phyloP scores from a whole-genome alignment of 805 yeast genomes.

The Metschnikowia peoriensis region DNA sequence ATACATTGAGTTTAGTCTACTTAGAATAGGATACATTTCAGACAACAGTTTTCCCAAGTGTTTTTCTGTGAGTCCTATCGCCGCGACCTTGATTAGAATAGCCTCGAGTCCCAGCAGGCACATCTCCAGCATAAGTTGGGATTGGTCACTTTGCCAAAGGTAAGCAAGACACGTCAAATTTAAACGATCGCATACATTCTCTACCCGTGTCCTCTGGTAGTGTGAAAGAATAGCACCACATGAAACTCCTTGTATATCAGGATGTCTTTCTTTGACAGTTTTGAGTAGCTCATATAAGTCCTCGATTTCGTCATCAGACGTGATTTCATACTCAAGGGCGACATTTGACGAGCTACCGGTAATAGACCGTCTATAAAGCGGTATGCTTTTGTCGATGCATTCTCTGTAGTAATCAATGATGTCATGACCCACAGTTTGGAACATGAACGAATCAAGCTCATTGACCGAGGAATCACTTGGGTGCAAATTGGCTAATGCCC shows the following conservation, averaged over 20 bases:
- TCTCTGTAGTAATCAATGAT: constrained; percentile 61
- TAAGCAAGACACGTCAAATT: constrained; percentile 70
- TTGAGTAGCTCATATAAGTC: constrained; percentile 61
- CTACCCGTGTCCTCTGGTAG: constrained; percentile 94
- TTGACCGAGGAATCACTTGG: constrained; percentile 46
- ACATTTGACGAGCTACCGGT: constrained; percentile 62
- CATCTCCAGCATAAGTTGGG: constrained; percentile 80
- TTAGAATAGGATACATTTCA: constrained; percentile 58
- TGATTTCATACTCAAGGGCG: constrained; percentile 63
- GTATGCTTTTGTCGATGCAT: constrained; percentile 62
- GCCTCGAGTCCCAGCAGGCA: constrained; percentile 69
- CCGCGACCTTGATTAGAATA: constrained; percentile 87
- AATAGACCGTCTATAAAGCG: constrained; percentile 71
- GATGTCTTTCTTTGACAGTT: constrained; percentile 50
- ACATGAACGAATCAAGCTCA: constrained; percentile 94
- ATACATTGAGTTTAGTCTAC: constrained; percentile 56
- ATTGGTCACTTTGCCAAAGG: constrained; percentile 89
- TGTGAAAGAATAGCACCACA: constrained; percentile 95
- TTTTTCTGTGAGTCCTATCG: constrained; percentile 66
- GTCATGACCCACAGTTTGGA: constrained; percentile 94
- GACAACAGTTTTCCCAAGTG: constrained; percentile 71
- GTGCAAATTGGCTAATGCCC: constrained; percentile 80
- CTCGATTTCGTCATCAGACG: constrained; percentile 82
- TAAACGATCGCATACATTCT: constrained; percentile 77
- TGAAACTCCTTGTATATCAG: constrained; percentile 80